A percentile compares a stretch with the other conserved stretches of the same genome.
phyloP scores from a whole-genome alignment of 805 yeast species.

The Maudiozyma saulgeensis region DNA sequence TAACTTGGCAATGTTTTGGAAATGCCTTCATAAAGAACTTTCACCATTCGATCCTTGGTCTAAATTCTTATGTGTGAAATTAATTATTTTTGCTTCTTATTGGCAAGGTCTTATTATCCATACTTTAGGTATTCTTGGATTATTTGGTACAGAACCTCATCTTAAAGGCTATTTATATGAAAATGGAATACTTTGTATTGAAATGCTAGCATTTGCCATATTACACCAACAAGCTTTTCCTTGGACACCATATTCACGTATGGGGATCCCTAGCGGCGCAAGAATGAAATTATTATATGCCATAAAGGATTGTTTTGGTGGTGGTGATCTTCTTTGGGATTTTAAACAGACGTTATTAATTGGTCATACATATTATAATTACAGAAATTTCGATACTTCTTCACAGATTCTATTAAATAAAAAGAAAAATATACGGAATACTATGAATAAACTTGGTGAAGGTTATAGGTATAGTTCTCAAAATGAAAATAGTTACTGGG shows the following conservation, averaged over 20 bases:
- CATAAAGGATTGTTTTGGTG: conserved; percentile 63
- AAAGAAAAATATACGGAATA: conserved; percentile 46
- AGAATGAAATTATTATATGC: conserved; percentile 56
- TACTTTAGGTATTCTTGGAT: conserved; percentile 39
- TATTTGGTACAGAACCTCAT: conserved; percentile 28
- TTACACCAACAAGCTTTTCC: conserved; percentile 87
- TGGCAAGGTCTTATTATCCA: conserved; percentile 81
- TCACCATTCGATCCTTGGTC: conserved; percentile 80
- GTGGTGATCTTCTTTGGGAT: conserved; percentile 72
- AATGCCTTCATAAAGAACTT: conserved; percentile 70
- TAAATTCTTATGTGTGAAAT: conserved; percentile 84
- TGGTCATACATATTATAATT: conserved; percentile 67
- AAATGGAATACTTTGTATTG: conserved; percentile 71
- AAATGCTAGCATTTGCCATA: conserved; percentile 74
- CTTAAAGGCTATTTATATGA: conserved; percentile 52
- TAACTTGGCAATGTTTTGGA: conserved; percentile 86
- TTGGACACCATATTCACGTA: conserved; percentile 57
- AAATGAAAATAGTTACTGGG: conserved; percentile 81
- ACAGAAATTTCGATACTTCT: conserved; percentile 73
- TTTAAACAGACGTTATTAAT: conserved; percentile 54
- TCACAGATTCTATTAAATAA: conserved; percentile 39
- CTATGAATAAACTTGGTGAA: conserved; percentile 62
- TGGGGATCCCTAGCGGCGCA: conserved; percentile 57
- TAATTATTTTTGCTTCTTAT: conserved; percentile 93
- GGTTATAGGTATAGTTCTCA: conserved; percentile 76